Percentiles rank a stretch among this genome's conserved stretches.
These are phyloP conservation scores for Coffea humblotiana DNA, from an alignment of 305 asterid species.

Conservation along the genomic window DNA sequence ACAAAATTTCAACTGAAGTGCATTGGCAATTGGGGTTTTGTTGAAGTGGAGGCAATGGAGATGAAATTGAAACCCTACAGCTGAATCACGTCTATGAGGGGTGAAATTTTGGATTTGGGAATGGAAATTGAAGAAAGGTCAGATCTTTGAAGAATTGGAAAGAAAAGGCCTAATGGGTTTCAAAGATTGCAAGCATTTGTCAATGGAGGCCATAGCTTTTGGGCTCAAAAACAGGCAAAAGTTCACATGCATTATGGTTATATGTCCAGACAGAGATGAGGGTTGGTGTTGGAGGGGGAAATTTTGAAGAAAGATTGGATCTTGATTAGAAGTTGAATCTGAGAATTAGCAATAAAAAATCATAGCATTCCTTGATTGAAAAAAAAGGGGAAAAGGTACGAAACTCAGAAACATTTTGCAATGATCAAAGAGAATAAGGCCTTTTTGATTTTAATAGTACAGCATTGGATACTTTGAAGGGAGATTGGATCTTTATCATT, in stretches of 20 bases:
- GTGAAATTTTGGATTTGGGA: slow-evolving; percentile 3
- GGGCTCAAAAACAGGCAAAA: background rate
- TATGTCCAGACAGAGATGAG: background rate
- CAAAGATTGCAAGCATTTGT: background rate
- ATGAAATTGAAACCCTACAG: slow-evolving; percentile 24
- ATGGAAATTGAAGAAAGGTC: background rate
- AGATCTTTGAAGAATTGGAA: background rate
- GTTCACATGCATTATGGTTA: slow-evolving; percentile 5
- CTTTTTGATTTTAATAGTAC: slow-evolving; percentile 7
- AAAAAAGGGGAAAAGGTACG: background rate
- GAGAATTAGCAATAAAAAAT: background rate
- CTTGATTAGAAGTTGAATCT: slow-evolving; percentile 20
- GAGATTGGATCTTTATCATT: slow-evolving; percentile 17
- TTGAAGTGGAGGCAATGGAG: background rate
- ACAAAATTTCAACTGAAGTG: slow-evolving; percentile 22
- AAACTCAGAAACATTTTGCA: background rate
- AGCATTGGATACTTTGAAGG: slow-evolving; percentile 22
- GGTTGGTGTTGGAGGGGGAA: background rate
- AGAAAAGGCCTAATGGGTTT: background rate
- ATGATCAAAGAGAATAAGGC: slow-evolving; percentile 6
- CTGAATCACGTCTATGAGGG: background rate
- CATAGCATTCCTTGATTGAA: background rate
- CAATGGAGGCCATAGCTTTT: background rate
- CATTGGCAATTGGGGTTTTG: background rate
- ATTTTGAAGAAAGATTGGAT: slow-evolving; percentile 17